Evolutionary conservation across 1,284 basidiomycete genomes (phyloP).

Genomic region (Schizopora paradoxa): DNA sequence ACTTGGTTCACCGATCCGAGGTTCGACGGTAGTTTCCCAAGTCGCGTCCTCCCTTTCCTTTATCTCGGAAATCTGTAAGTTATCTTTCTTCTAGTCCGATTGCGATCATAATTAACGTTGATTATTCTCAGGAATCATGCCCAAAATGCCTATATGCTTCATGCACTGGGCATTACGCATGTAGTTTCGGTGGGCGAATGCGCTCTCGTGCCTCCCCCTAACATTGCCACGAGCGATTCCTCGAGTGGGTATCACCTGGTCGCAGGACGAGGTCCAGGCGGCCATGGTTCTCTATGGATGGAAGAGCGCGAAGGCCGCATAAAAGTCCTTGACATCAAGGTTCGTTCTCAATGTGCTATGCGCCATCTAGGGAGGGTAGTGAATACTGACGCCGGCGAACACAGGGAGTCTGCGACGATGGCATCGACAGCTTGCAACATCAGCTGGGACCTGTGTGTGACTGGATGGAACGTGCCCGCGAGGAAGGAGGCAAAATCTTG

Average conservation of each 20-base stretch:
- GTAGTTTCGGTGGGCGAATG: constrained; percentile 97
- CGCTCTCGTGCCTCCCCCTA: constrained; percentile 69
- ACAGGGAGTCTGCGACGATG: constrained; percentile 83
- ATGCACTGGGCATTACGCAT: constrained; percentile 94
- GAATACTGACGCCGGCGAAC: background rate
- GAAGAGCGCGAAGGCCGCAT: constrained; percentile 86
- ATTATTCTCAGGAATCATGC: constrained; percentile 71
- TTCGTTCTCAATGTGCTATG: constrained; percentile 13
- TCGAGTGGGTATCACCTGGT: constrained; percentile 34
- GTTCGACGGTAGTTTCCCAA: constrained; percentile 96
- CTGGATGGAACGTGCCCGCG: constrained; percentile 88
- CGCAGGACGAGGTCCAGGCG: constrained; percentile 41
- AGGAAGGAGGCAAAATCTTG: constrained; percentile 81
- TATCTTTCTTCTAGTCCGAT: constrained; percentile 13
- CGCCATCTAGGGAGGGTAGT: constrained; percentile 30
- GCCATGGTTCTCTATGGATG: constrained; percentile 76
- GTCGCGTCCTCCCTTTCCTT: constrained; percentile 88
- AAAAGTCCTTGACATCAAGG: constrained; percentile 82
- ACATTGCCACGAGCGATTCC: constrained; percentile 23
- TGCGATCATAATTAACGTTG: constrained; percentile 1
- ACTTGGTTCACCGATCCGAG: constrained; percentile 89
- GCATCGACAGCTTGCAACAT: constrained; percentile 89
- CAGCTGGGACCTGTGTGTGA: constrained; percentile 84
- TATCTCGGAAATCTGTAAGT: constrained; percentile 93
- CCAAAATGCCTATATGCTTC: constrained; percentile 91